Evolutionary conservation across 208 protist genomes (phyloP).

Genomic region (Novymonas esmeraldas): DNA sequence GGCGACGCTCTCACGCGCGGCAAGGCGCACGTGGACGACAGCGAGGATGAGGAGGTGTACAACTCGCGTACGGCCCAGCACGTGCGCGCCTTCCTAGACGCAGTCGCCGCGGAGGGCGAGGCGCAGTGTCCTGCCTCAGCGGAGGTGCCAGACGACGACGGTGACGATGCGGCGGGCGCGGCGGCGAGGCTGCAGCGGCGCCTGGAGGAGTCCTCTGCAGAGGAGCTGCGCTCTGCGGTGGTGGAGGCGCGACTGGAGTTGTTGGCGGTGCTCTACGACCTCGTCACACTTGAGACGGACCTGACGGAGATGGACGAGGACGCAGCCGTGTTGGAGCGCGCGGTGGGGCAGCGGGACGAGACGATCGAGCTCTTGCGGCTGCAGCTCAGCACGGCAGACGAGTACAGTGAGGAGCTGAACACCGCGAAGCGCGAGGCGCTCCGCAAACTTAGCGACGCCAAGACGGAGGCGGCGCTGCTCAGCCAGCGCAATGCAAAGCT

Average conservation of each 20-base stretch:
- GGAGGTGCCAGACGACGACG: background rate
- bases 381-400: constrained; percentile 39
- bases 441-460: constrained; percentile 53
- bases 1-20: background rate
- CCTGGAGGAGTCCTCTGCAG: constrained; percentile 7
- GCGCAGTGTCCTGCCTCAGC: background rate
- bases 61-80: constrained; percentile 9
- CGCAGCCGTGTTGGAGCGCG: constrained; percentile 33
- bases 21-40: background rate
- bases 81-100: constrained; percentile 18
- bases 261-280: constrained; percentile 27
- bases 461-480: constrained; percentile 53
- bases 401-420: constrained; percentile 44
- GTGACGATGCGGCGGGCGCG: constrained; percentile 4
- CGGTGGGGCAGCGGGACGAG: constrained; percentile 37
- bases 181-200: constrained; percentile 3
- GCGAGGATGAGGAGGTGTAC: constrained; percentile 21
- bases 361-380: constrained; percentile 36
- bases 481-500: constrained; percentile 41
- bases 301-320: constrained; percentile 34
- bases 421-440: constrained; percentile 48
- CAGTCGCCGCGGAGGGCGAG: constrained; percentile 6
- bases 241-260: constrained; percentile 26
- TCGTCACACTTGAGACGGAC: constrained; percentile 25
- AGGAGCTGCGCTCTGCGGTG: constrained; percentile 40